Conservation (phyloP, 805 yeast species). For the Sugiyamaella smithiae region DNA sequence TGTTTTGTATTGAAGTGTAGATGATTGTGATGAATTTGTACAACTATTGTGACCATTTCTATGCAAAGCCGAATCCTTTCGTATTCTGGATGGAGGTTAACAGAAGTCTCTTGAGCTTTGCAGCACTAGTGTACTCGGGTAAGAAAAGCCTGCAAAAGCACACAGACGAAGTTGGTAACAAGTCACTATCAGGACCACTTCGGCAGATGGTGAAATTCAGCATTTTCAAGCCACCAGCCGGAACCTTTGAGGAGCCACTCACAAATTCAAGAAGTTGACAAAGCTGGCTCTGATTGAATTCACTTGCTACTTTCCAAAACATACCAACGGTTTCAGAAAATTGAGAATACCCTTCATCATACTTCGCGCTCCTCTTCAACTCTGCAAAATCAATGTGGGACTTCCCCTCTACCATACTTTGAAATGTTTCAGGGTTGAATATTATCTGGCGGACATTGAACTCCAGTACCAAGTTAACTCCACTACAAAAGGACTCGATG, state of each 20-base stretch:
- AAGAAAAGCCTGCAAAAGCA: conserved; percentile 48
- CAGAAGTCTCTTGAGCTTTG: conserved; percentile 25
- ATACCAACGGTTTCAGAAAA: conserved; percentile 37
- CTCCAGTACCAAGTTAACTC: conserved; percentile 24
- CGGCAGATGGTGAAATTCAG: conserved; percentile 46
- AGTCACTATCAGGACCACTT: conserved; percentile 38
- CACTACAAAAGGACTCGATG: conserved; percentile 25
- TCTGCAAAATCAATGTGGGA: conserved; percentile 41
- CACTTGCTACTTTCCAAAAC: conserved; percentile 48
- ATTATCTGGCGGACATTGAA: not conserved
- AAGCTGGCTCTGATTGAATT: conserved; percentile 39
- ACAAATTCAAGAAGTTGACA: conserved; percentile 46
- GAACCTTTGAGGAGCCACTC: conserved; percentile 49
- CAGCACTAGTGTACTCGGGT: conserved; percentile 44
- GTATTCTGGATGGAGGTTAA: conserved; percentile 28
- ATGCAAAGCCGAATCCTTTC: conserved; percentile 33
- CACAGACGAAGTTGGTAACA: conserved; percentile 51
- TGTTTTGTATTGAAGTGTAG: not conserved
- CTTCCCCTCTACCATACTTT: conserved; percentile 40
- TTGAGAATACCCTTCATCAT: conserved; percentile 41
- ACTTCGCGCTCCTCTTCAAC: conserved; percentile 40
- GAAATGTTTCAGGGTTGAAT: conserved; percentile 18
- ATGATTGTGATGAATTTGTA: not conserved
- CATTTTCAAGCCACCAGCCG: conserved; percentile 43
- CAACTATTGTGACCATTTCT: too few relatives aligned